phyloP scores from a whole-genome alignment of 352 stramenopile species.

The Pythium monospermum region DNA sequence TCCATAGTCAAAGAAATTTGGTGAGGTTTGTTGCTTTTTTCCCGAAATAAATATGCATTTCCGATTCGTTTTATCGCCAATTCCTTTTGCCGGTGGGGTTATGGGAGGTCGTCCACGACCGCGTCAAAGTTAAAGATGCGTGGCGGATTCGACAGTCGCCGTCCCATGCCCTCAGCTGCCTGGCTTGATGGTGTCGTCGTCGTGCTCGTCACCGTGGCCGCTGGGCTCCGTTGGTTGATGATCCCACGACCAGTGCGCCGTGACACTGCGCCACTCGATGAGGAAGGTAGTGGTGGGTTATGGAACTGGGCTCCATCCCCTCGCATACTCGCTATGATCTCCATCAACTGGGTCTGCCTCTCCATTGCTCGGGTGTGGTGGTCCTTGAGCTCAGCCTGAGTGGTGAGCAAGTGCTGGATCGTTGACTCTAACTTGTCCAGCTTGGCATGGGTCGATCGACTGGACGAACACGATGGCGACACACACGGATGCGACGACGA shows the following conservation, averaged over 20 bases:
- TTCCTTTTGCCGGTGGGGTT: too few species aligned
- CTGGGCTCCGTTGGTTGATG: conserved; percentile 5
- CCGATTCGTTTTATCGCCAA: too few species aligned
- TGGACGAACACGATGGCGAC: too few species aligned
- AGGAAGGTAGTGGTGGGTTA: not conserved
- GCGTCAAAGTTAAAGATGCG: conserved; percentile 43
- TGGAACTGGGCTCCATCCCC: too few species aligned
- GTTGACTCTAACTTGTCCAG: conserved; percentile 47
- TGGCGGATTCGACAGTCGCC: conserved; percentile 15
- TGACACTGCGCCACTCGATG: not conserved
- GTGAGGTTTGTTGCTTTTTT: too few species aligned
- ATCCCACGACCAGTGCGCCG: not conserved
- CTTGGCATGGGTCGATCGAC: too few species aligned
- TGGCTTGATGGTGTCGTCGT: conserved; percentile 1
- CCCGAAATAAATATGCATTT: too few species aligned
- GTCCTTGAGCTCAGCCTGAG: conserved; percentile 43
- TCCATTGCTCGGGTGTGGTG: conserved; percentile 29
- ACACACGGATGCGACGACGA: too few species aligned
- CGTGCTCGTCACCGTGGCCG: conserved; percentile 3
- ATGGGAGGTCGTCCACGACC: conserved; percentile 13
- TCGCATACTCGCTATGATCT: conserved; percentile 21
- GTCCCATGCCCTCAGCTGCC: conserved; percentile 4
- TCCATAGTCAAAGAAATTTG: too few species aligned
- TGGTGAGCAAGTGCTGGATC: conserved; percentile 29
- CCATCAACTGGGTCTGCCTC: conserved; percentile 33